A percentile compares a stretch with the other conserved stretches of the same genome.
These are phyloP conservation scores for Xerocomus subilludens DNA, from an alignment of 1,284 basidiomycete species.

Conservation along the genomic window DNA sequence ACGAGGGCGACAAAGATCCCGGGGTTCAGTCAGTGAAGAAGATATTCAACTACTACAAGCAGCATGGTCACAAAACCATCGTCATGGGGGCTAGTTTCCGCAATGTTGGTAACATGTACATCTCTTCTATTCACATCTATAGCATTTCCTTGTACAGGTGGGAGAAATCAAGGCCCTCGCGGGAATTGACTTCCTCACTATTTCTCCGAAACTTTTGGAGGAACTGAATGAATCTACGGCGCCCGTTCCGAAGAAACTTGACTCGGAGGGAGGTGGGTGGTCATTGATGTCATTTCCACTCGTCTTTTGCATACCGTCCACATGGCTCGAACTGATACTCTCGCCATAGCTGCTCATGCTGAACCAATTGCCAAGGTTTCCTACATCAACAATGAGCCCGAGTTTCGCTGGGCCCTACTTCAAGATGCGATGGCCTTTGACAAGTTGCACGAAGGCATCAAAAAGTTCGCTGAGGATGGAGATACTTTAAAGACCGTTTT, in stretches of 20 bases:
- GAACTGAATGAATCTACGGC: conserved; percentile 88
- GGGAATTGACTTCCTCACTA: conserved; percentile 97
- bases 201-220: conserved; percentile 90
- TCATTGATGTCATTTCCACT: too few relatives aligned
- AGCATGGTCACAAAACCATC: conserved; percentile 98
- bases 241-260: conserved; percentile 87
- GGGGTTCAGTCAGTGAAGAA: conserved; percentile 95
- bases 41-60: conserved; percentile 99
- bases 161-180: conserved; percentile 96
- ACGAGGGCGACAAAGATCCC: conserved; percentile 92
- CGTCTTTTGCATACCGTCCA: too few relatives aligned
- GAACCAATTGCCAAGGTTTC: conserved; percentile 80
- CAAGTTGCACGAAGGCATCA: conserved; percentile 97
- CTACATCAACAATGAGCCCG: conserved; percentile 92
- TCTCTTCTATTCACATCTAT: conserved; percentile 46
- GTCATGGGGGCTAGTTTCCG: conserved; percentile 99
- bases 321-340: too few relatives aligned
- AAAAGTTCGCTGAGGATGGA: conserved; percentile 96
- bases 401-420: conserved; percentile 94
- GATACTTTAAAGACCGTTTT: conserved; percentile 88
- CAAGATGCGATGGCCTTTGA: conserved; percentile 96
- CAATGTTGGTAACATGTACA: conserved; percentile 66
- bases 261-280: conserved; percentile 68
- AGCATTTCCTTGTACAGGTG: conserved; percentile 57
- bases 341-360: conserved; percentile 56